Conservation (phyloP, 2,329 filamentous ascomycete genomes). For the Didymella exigua region DNA sequence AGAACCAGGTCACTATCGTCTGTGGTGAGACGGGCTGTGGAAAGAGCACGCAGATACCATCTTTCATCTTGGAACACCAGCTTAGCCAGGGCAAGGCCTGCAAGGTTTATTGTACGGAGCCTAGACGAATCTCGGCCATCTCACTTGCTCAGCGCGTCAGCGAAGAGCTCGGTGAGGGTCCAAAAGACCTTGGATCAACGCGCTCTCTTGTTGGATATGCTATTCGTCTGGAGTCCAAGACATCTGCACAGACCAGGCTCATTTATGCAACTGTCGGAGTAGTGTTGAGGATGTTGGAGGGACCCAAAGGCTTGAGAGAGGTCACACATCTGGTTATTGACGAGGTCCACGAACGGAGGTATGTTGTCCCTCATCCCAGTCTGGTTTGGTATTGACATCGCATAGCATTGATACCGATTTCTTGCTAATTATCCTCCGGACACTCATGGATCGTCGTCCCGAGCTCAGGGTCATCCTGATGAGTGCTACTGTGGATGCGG, state of each 20-base stretch:
- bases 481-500: slow-evolving; percentile 95
- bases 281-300: slow-evolving; percentile 97
- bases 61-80: slow-evolving; percentile 89
- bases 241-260: slow-evolving; percentile 78
- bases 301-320: slow-evolving; percentile 81
- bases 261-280: slow-evolving; percentile 90
- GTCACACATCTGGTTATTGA: slow-evolving; percentile 96
- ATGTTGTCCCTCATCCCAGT: slow-evolving; percentile 1
- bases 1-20: slow-evolving; percentile 85
- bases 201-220: slow-evolving; percentile 92
- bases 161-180: slow-evolving; percentile 88
- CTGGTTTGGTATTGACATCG: slow-evolving; percentile 18
- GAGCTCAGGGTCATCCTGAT: slow-evolving; percentile 94
- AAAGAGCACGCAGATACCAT: slow-evolving; percentile 97
- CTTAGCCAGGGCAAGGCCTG: slow-evolving; percentile 78
- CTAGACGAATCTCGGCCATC: slow-evolving; percentile 92
- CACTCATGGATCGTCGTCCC: slow-evolving; percentile 74
- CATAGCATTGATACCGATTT: slow-evolving; percentile 91
- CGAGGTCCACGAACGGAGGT: slow-evolving; percentile 87
- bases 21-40: slow-evolving; percentile 97
- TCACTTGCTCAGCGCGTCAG: slow-evolving; percentile 92
- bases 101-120: slow-evolving; percentile 95
- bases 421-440: slow-evolving; percentile 86
- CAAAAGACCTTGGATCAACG: slow-evolving; percentile 78
- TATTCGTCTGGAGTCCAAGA: slow-evolving; percentile 89